A percentile compares a stretch with the other conserved stretches of the same genome.
Conservation (phyloP, 371 early-diverging fungal genomes). For the Mucor plumbeus region DNA sequence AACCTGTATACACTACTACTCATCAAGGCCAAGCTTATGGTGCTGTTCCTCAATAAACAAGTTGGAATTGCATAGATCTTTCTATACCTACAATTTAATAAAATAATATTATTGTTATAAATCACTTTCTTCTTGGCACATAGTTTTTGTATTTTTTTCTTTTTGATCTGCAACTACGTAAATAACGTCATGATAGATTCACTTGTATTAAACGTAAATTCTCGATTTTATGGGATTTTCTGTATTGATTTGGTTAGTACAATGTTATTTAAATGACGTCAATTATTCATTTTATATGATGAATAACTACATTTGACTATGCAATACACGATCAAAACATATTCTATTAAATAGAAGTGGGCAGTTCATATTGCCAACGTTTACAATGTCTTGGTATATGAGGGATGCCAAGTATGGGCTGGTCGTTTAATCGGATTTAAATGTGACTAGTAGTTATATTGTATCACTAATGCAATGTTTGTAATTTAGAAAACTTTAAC, state of each 20-base stretch:
- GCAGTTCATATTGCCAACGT: neutral
- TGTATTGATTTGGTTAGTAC: neutral
- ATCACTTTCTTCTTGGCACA: neutral
- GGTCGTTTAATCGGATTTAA: neutral
- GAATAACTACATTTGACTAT: neutral
- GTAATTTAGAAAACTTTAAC: neutral
- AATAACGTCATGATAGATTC: neutral
- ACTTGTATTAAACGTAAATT: neutral
- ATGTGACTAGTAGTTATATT: neutral
- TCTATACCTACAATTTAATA: neutral
- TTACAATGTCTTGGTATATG: neutral
- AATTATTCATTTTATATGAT: neutral
- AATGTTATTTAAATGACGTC: neutral
- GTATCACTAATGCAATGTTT: neutral
- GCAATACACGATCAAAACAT: neutral
- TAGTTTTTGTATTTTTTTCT: neutral
- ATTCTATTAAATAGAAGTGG: no score
- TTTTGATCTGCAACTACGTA: neutral
- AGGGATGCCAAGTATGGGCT: neutral
- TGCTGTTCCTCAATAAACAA: slow-evolving; percentile 5
- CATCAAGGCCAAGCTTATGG: slow-evolving; percentile 10
- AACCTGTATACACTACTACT: neutral
- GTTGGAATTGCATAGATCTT: neutral
- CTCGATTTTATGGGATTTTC: neutral
- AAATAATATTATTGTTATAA: neutral